Base-by-base conservation (phyloP, 179 eudicot species). In the Heliamphora ciliata region DNA sequence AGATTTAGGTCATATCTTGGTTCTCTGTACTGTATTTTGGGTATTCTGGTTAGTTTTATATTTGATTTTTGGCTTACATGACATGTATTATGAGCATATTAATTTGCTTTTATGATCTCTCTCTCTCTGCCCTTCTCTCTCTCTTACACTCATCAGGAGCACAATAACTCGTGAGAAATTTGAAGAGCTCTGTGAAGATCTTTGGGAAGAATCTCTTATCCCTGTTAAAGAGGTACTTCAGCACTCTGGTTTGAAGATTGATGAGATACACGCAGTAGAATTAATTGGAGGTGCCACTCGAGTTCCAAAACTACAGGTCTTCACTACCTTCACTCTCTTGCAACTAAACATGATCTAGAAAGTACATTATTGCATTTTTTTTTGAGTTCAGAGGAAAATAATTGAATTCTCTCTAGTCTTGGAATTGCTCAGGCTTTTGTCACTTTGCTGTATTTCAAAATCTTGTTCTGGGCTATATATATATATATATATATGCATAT, bases 271-370 rank as follows among this genome's bases (percentile, higher is more conserved):
- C 83, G 99, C 97, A 6, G 92, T 96, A 76, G 99, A 96, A 88
- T 84, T 94, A 74, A 93, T 94, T 85, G 99, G 99, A 85, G 99
- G 98, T 78, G 97, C 97, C 80, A 94, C 99, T 66, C 89, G 98
- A 73, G 97, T 96, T 68, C 99, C 99, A 51, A 96, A 91, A 88
- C 90, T 96, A 88, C 94, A 96, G 93, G 99, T 96, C n/a, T 74
- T 78, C 44, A 51, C 40, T 50, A 73, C 24, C 40, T 44, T 46
- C 15, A 48, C 17, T 76, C 47, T 46, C 18, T 54, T 55, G 50
- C 64, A 31, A 18, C 55, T 77, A 48, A 84, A 72, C 66, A 44
- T 72, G 21, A n/a, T 54, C 14, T 46, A 40, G 46, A 67, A 68
- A 48, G 59, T 61, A 15, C 18, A 55, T 56, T 40, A 21, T 73